Evolutionary conservation across 2,329 filamentous ascomycete species (phyloP), one percentile per base, ranked within the genome.

Genomic region (Fonsecaea nubica): DNA sequence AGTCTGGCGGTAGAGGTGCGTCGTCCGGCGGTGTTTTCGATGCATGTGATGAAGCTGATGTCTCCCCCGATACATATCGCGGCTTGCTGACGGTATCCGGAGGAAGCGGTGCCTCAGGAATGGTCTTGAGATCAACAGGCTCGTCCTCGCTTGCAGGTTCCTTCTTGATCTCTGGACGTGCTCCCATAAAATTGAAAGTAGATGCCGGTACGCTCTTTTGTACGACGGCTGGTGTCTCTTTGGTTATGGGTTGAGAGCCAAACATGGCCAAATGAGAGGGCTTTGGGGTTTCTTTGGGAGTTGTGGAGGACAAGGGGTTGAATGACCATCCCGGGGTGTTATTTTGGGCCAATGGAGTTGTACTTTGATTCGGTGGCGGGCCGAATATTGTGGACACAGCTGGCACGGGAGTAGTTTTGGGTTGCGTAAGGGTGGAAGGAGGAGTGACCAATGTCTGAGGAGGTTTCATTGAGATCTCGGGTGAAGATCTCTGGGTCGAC

Each of bases 51-150:
- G 81, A 82, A 8, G 77, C 79, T 3, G 81, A 82, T n/a, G 81
- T 83, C 65, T 84, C 82, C 4, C 81, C 81, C 32, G 81, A 77
- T 8, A 78, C 78, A 72, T 83, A 83, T 12, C 71, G 76, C 42
- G 76, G 76, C 72, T 78, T 82, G 66, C 80, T 83, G n/a, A 80
- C 81, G 4, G 82, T 70, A 48, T 83, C 81, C 15, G 82, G 82
- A 4, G 82, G 82, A 40, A 84, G 72, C 9, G 82, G 82, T 9
- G 76, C 67, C 67, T 80, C 77, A 8, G 76, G 62, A 32, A 75
- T 67, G 42, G 75, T 71, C 18, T 76, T 72, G 32, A 76, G 63
- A 42, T 78, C 74, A 9, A 76, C 76, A 2, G 68, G 67, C 30
- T 70, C 69, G 52, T 75, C 71, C n/a, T 72, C 70, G 50, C 77